Conservation (phyloP, 2,329 filamentous ascomycete genomes). For the Rutstroemia sp. region DNA sequence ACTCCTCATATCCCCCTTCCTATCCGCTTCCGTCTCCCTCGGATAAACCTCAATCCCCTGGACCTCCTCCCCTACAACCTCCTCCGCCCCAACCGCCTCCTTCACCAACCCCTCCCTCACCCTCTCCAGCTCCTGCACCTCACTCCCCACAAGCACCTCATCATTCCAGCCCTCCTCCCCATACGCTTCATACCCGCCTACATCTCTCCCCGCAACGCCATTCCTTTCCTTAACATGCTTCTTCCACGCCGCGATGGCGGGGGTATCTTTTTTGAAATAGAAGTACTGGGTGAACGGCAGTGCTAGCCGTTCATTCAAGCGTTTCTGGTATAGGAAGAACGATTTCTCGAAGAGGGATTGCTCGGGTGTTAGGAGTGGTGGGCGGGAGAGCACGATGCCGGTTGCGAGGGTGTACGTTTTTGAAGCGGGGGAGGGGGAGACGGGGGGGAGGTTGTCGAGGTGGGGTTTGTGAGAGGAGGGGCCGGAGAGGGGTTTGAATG, state of each 20-base stretch:
- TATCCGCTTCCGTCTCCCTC: slow-evolving; percentile 66
- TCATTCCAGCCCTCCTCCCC: slow-evolving; percentile 77
- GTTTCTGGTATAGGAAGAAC: slow-evolving; percentile 95
- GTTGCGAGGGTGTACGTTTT: slow-evolving; percentile 41
- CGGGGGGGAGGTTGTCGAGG: slow-evolving; percentile 25
- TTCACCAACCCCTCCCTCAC: slow-evolving; percentile 56
- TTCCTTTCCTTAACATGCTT: slow-evolving; percentile 69
- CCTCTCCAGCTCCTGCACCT: slow-evolving; percentile 27
- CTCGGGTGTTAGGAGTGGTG: slow-evolving; percentile 77
- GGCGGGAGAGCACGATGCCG: slow-evolving; percentile 78
- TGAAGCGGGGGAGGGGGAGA: slow-evolving; percentile 14
- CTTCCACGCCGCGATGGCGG: slow-evolving; percentile 81
- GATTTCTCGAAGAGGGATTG: slow-evolving; percentile 84
- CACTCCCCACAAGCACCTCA: slow-evolving; percentile 69
- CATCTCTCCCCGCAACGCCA: slow-evolving; percentile 70
- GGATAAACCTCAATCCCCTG: slow-evolving; percentile 36
- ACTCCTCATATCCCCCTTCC: slow-evolving; percentile 64
- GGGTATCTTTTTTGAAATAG: slow-evolving; percentile 90
- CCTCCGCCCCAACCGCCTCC: slow-evolving; percentile 33
- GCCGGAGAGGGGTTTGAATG: slow-evolving; percentile 18
- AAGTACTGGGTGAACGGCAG: slow-evolving; percentile 85
- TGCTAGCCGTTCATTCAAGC: slow-evolving; percentile 84
- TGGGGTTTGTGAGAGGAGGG: slow-evolving; percentile 31
- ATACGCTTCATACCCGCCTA: slow-evolving; percentile 76
- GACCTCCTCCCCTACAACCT: slow-evolving; percentile 48